Percentiles rank a stretch among this genome's conserved stretches.
phyloP scores from a whole-genome alignment of 2,329 filamentous ascomycete species.

The Huntiella decipiens region DNA sequence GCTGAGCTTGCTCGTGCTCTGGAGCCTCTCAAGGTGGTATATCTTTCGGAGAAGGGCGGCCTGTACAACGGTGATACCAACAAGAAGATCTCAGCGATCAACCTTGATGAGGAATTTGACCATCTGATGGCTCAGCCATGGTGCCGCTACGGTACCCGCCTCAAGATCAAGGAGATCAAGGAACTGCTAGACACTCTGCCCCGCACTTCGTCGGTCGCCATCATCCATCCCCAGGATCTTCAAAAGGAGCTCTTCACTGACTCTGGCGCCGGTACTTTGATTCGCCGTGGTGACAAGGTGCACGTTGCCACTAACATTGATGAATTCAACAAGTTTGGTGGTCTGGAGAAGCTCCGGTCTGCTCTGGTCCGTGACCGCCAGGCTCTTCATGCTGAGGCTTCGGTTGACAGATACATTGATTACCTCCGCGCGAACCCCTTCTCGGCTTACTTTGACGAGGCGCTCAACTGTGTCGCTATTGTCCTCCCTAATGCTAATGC shows the following conservation, averaged over 20 bases:
- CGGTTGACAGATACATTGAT: conserved; percentile 72
- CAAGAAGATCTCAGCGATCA: conserved; percentile 92
- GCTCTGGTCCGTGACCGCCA: conserved; percentile 67
- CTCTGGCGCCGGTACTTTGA: conserved; percentile 81
- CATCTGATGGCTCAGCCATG: conserved; percentile 82
- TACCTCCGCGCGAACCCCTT: conserved; percentile 61
- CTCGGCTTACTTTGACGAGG: conserved; percentile 85
- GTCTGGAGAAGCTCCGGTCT: conserved; percentile 53
- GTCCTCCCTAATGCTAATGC: conserved; percentile 56
- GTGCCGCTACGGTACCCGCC: conserved; percentile 82
- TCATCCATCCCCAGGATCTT: conserved; percentile 88
- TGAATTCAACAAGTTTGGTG: conserved; percentile 42
- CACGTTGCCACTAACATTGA: conserved; percentile 50
- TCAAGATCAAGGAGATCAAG: conserved; percentile 98
- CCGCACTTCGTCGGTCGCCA: conserved; percentile 82
- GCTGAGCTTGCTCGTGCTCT: conserved; percentile 77
- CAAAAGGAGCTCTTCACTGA: conserved; percentile 96
- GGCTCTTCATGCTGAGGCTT: conserved; percentile 61
- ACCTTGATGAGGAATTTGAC: conserved; percentile 91
- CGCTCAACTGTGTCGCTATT: conserved; percentile 80
- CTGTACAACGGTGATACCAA: conserved; percentile 85
- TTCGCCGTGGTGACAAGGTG: conserved; percentile 80
- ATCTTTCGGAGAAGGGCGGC: conserved; percentile 94
- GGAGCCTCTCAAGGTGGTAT: conserved; percentile 92
- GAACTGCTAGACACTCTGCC: conserved; percentile 77